Evolutionary conservation across 2,329 filamentous ascomycete species (phyloP), one percentile per base, ranked within the genome.

Genomic region (Fusarium tanahbumbuense): DNA sequence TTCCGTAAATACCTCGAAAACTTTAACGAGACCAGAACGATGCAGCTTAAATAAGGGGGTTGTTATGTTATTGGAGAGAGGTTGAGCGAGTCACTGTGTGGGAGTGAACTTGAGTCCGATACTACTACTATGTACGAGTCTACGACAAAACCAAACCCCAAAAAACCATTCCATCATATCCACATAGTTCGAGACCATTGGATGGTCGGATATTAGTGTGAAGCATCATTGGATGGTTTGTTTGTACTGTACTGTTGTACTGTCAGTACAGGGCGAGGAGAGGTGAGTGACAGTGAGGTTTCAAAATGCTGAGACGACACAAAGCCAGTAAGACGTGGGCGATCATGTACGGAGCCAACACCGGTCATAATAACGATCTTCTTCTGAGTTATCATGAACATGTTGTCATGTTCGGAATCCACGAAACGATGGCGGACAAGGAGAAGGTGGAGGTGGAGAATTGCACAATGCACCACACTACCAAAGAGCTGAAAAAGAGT

Each of bases 401-500:
- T 30, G 53, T 45, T 41, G 53, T 45, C 42, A 63, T 64, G 47
- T 56, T 57, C 61, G 42, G 71, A 28, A 46, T 56, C 65, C 55
- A 60, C n/a, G 55, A 59, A 64, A 68, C 54, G 56, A 60, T 65
- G 67, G 72, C 60, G 70, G 70, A 71, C 61, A 70, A 69, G 60
- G 70, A 47, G 64, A 70, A 69, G 60, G 70, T 49, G 67, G 70
- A 73, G 72, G 67, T 64, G 70, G 32, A 53, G 49, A 52, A 52
- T 34, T 27, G 32, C 11, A 16, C 49, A 37, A 18, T 68, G 63
- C 46, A 64, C 49, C 67, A 67, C 58, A 64, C 49, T 70, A 67
- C 58, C 48, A 42, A 67, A 67, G n/a, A 64, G 49, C 46, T 64
- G 58, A 73, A 53, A 58, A 74, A 69, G 71, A 74, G 71, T 74